Evolutionary conservation across 116 monocot species (phyloP), one percentile per base, ranked within the genome.

Genomic region (Zostera marina): DNA sequence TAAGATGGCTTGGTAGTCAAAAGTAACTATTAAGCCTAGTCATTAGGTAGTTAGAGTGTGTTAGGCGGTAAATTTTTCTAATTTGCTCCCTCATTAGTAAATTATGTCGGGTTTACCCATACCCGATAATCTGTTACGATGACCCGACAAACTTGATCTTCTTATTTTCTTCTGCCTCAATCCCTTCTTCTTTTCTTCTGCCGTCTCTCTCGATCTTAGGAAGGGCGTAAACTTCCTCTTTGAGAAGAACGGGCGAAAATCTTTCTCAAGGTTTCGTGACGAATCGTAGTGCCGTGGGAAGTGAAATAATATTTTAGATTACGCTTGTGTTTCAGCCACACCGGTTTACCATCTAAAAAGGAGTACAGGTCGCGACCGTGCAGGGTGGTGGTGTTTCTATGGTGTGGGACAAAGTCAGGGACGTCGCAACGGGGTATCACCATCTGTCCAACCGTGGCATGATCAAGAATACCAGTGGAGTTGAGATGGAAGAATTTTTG

Each of bases 371-470:
- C 54, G 24, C 87, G 76, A 24, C 82, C 82, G 51, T 38, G 72
- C 23, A 17, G 4, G 20, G 68, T 23, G 11, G 9, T 67, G 11
- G 69, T 68, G 47, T 66, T 72, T 60, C 66, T 73, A 63, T 71
- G 54, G 40, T 75, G 32, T n/a, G n/a, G n/a, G n/a, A 32, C 5
- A 1, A 43, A 3, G 66, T 89, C 88, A 9, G 88, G 45, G 56
- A 89, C 68, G 24, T 80, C 88, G 60, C 88, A 89, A 56, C 88
- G 80, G 0, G 88, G 81, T 6, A 32, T 9, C n/a, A 66, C 51
- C 64, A 89, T 53, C 42, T 65, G 49, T n/a, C 47, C 39, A 47
- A 89, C 22, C 41, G 88, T 89, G 49, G 56, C 5, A 0, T 9
- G 17, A 66, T 89, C 88, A 39, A 89, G 69, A 42, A 39, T 14